phyloP scores from a whole-genome alignment of 352 stramenopile genomes.

The Hyaloperonospora arabidopsidis region DNA sequence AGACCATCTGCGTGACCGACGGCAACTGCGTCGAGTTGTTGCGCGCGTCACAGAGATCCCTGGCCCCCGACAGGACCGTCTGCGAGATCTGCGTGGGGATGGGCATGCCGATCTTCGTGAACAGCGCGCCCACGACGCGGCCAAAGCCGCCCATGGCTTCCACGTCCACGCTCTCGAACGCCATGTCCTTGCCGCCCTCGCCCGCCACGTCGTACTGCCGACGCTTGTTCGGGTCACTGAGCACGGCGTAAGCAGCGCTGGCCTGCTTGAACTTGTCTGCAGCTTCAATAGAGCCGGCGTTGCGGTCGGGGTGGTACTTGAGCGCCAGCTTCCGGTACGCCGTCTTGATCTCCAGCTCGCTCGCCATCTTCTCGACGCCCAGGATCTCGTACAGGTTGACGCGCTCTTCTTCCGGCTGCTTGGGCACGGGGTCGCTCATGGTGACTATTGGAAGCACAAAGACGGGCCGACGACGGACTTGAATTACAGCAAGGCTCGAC shows the following conservation, averaged over 20 bases:
- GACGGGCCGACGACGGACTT: no score
- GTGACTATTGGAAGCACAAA: no score
- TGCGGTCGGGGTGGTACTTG: slow-evolving; percentile 87
- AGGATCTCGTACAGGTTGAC: slow-evolving; percentile 85
- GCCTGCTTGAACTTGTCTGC: slow-evolving; percentile 82
- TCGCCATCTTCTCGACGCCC: slow-evolving; percentile 81
- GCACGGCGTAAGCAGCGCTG: slow-evolving; percentile 76
- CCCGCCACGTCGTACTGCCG: slow-evolving; percentile 78
- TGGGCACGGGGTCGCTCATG: slow-evolving; percentile 52
- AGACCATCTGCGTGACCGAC: slow-evolving; percentile 55
- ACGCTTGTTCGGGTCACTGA: slow-evolving; percentile 84
- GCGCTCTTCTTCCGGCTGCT: slow-evolving; percentile 39
- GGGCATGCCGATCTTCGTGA: slow-evolving; percentile 84
- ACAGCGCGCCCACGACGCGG: slow-evolving; percentile 76
- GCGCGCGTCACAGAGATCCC: slow-evolving; percentile 67
- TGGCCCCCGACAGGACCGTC: slow-evolving; percentile 65
- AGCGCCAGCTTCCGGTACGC: slow-evolving; percentile 85
- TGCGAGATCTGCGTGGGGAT: slow-evolving; percentile 86
- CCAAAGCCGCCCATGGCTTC: slow-evolving; percentile 80
- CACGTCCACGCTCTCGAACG: slow-evolving; percentile 80
- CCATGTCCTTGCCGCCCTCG: slow-evolving; percentile 60
- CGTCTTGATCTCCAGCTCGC: slow-evolving; percentile 86
- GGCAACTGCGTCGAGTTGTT: slow-evolving; percentile 56
- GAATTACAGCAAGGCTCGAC: no score
- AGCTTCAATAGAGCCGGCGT: slow-evolving; percentile 66